Base-by-base conservation (phyloP, 805 yeast genomes). In the Kazachstania kunashirensis region DNA sequence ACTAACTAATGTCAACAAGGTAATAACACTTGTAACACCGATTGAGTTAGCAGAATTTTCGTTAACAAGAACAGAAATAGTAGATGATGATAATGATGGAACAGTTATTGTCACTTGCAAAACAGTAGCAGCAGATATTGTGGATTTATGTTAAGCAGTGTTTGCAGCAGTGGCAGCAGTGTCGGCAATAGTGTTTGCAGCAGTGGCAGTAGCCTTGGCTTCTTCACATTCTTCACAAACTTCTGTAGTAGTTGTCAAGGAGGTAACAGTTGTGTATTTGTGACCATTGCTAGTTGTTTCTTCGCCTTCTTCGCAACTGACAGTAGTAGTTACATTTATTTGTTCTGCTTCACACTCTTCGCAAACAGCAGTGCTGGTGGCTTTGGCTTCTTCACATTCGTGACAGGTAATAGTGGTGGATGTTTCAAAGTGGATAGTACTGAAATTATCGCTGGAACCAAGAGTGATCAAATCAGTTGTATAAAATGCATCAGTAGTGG, bases 401-500 rank as follows among this genome's bases (percentile, higher is more conserved):
- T 42, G 33, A 21, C 33, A 30, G 4, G 33, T 30, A 21, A 30
- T 20, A 14, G 28, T 24, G 17, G 34, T 31, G 11, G 39, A 36
- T 7, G 36, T 31, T 4, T 33, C 14, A 3, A 39, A 19, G 3
- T 36, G 28, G n/a, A 29, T 33, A 29, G 37, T 34, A 8, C 32
- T 20, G 15, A 39, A 27, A 11, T 34, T 11, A n/a, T 44, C 20
- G 11, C 43, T 17, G 25, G 36, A 19, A 12, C 28, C 29, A 16
- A 29, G n/a, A 23, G 37, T 29, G 3, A 37, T 29, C 16, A 34
- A 30, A 9, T 23, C 8, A 4, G 47, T 36, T 6, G 42, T 26
- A 24, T 42, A 14, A n/a, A 46, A 24, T 12, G 45, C 33, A n/a
- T 46, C 37, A 17, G 44, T 16, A 11, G 35, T 23, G 11, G 39